Percentiles rank a stretch among this genome's conserved stretches.
Conservation (phyloP, 1,284 basidiomycete species). For the Phylloboletellus chloephorus region DNA sequence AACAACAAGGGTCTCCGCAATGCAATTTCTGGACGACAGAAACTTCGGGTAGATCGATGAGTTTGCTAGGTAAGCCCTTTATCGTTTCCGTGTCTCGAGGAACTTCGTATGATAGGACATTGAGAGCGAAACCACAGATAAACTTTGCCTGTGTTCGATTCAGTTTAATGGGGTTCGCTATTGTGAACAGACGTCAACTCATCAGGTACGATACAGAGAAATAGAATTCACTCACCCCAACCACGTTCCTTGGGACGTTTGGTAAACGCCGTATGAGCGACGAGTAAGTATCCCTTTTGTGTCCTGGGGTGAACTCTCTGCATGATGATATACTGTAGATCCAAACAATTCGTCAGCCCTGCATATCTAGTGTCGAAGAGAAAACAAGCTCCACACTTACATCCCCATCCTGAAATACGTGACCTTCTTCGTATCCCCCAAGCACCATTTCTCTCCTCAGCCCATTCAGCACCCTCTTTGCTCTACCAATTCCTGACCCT, state of each 20-base stretch:
- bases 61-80: slow-evolving; percentile 67
- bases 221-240: slow-evolving; percentile 44
- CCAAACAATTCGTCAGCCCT: slow-evolving; percentile 7
- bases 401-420: slow-evolving; percentile 92
- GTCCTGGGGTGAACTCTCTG: slow-evolving; percentile 88
- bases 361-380: background rate
- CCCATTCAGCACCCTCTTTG: slow-evolving; percentile 82
- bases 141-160: slow-evolving; percentile 74
- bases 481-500: slow-evolving; percentile 67
- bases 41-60: slow-evolving; percentile 60
- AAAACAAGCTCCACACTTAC: slow-evolving; percentile 48
- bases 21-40: slow-evolving; percentile 54
- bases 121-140: slow-evolving; percentile 72
- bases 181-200: background rate
- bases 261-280: slow-evolving; percentile 85
- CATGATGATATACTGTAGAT: slow-evolving; percentile 72
- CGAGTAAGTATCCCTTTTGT: slow-evolving; percentile 85
- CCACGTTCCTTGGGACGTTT: slow-evolving; percentile 79
- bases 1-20: slow-evolving; percentile 63
- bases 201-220: background rate
- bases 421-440: slow-evolving; percentile 79
- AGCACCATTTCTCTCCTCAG: slow-evolving; percentile 88
- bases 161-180: slow-evolving; percentile 81
- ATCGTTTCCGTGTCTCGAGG: slow-evolving; percentile 55
- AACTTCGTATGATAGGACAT: slow-evolving; percentile 59